Evolutionary conservation across 331 rosid genomes (phyloP), one percentile per base, ranked within the genome.

Genomic region (Arachis monticola): DNA sequence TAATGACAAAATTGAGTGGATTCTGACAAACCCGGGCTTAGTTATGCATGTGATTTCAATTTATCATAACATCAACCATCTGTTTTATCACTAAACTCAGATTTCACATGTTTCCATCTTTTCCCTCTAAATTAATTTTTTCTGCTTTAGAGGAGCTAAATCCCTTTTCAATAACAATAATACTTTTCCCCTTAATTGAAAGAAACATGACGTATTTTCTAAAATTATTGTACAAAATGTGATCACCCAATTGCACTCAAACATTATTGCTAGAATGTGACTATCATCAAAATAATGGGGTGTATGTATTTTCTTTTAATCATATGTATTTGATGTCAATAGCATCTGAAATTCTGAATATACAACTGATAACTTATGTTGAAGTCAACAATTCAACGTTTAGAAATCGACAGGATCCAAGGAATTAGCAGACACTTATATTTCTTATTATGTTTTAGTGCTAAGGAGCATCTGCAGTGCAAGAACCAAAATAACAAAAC

Each of bases 331-430:
- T 69, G 75, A 69, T 31, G 30, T 35, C 57, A 70, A 6, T 12
- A 64, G 83, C 38, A 47, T 17, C 22, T 17, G 22, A 17, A 17
- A 17, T 17, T 55, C 55, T 46, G 3, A 55, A 64, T 55, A 62
- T 17, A 35, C 30, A 55, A 69, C 57, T 2, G 6, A 10, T 79
- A 48, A 65, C 42, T 30, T 58, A 27, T 14, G 67, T 72, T 14
- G 56, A 31, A 42, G 53, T n/a, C 70, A 67, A 56, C 72, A 74
- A 47, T 67, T 69, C 45, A 67, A 30, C n/a, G 60, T 62, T 73
- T 53, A 47, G 41, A 60, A 41, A 74, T 61, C 10, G 30, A 64
- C 66, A 9, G 44, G 22, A 45, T 57, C 22, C 40, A 64, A 47
- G 68, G 64, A 58, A 56, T n/a, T 59, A 57, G 46, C 48, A 44